phyloP scores from a whole-genome alignment of 2,329 filamentous ascomycete species.

The Penicillium brevicompactum region DNA sequence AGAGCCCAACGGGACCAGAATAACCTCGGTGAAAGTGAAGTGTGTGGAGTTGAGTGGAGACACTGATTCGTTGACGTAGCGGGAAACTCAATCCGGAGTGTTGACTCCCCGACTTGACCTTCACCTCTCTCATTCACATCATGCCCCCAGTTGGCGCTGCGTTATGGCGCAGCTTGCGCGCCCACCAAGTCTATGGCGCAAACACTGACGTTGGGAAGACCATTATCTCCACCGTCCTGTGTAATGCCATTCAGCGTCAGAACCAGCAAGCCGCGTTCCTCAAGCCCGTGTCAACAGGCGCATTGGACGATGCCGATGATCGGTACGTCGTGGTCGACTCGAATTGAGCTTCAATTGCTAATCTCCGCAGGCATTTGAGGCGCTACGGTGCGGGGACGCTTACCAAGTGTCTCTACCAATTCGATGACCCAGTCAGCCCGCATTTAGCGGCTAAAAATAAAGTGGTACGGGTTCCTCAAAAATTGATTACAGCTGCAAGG shows the following conservation, averaged over 20 bases:
- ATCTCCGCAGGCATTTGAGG: constrained; percentile 59
- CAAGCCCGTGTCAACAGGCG: constrained; percentile 81
- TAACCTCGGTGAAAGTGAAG: background rate
- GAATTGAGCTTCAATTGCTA: background rate
- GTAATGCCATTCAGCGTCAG: constrained; percentile 58
- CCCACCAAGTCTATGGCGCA: constrained; percentile 77
- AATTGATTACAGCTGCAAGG: background rate
- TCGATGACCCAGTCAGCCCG: constrained; percentile 73
- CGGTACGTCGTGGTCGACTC: constrained; percentile 47
- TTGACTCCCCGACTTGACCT: constrained; percentile 7
- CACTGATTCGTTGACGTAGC: background rate
- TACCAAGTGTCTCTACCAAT: constrained; percentile 70
- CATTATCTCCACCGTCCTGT: constrained; percentile 72
- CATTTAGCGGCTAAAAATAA: constrained; percentile 68
- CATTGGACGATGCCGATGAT: constrained; percentile 69
- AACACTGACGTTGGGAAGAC: constrained; percentile 88
- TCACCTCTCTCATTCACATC: background rate
- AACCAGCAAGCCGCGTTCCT: constrained; percentile 63
- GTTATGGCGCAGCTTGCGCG: constrained; percentile 68
- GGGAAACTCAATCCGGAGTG: constrained; percentile 12
- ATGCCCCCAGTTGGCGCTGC: constrained; percentile 59
- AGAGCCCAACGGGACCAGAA: constrained; percentile 3
- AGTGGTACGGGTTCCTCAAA: constrained; percentile 22
- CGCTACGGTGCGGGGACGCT: constrained; percentile 59
- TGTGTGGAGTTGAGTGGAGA: constrained; percentile 11